A percentile compares a stretch with the other conserved stretches of the same genome.
Conservation (phyloP, 108 stramenopile genomes). For the Phaeodactylum tricornutum region DNA sequence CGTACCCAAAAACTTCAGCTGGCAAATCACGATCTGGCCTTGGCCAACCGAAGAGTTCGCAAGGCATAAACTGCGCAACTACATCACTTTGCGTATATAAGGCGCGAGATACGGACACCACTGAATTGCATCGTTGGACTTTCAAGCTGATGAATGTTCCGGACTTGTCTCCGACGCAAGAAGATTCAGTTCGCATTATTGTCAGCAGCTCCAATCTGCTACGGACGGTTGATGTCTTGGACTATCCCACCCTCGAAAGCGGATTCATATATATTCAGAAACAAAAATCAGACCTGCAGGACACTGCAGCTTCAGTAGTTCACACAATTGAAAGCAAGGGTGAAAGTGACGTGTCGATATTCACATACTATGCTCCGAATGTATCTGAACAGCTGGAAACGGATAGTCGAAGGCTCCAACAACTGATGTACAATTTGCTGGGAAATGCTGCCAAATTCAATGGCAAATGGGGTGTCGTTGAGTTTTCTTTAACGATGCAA, state of each 20-base stretch:
- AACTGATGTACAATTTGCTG: constrained; percentile 31
- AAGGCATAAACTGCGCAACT: too few species aligned
- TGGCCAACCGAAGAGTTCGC: too few species aligned
- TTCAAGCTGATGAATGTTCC: constrained; percentile 25
- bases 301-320: constrained; percentile 21
- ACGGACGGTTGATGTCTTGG: constrained; percentile 29
- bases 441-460: constrained; percentile 30
- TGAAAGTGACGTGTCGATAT: constrained; percentile 9
- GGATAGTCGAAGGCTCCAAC: constrained; percentile 27
- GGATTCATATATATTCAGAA: constrained; percentile 27
- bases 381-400: constrained; percentile 7
- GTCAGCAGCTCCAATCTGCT: constrained; percentile 28
- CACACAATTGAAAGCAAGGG: constrained; percentile 24
- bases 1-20: too few species aligned
- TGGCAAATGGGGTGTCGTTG: background rate
- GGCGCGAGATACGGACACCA: constrained; percentile 36
- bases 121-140: constrained; percentile 40
- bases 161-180: constrained; percentile 27
- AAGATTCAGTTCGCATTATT: constrained; percentile 33
- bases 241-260: constrained; percentile 33
- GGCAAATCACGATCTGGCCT: too few species aligned
- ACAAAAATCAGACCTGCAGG: constrained; percentile 15
- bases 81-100: too few species aligned
- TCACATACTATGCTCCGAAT: background rate
- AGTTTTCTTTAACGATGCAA: background rate